Percentiles rank a stretch among this genome's conserved stretches.
These are phyloP conservation scores for Terana coerulea DNA, from an alignment of 768 basidiomycete species.

Conservation along the genomic window DNA sequence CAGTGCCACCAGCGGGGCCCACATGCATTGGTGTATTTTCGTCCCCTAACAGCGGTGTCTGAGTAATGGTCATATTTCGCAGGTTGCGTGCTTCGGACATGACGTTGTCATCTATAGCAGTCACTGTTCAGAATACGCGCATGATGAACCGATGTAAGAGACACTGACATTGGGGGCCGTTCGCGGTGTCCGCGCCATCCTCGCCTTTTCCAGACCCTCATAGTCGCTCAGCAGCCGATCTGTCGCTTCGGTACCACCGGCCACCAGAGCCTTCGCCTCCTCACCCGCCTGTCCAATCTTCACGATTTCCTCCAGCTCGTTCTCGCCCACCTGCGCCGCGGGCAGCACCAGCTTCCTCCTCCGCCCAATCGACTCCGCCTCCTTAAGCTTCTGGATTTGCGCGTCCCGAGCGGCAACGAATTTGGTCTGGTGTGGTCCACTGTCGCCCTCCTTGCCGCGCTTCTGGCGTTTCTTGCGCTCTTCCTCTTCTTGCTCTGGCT, in stretches of 20 bases:
- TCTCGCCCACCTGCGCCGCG: slow-evolving; percentile 88
- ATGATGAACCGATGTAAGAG: not conserved
- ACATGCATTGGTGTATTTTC: slow-evolving; percentile 94
- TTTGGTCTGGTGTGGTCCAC: slow-evolving; percentile 74
- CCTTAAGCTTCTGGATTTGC: slow-evolving; percentile 96
- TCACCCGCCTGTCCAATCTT: slow-evolving; percentile 96
- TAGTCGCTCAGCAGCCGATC: slow-evolving; percentile 90
- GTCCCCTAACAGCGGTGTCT: slow-evolving; percentile 94
- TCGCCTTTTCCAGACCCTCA: slow-evolving; percentile 81
- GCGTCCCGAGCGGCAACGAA: slow-evolving; percentile 97
- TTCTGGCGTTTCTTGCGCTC: slow-evolving; percentile 89
- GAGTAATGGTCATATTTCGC: slow-evolving; percentile 86
- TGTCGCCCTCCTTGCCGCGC: slow-evolving; percentile 66
- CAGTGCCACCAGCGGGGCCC: slow-evolving; percentile 73
- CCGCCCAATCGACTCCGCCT: slow-evolving; percentile 92
- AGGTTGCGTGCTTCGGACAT: slow-evolving; percentile 94
- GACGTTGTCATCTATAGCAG: slow-evolving; percentile 80
- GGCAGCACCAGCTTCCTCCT: slow-evolving; percentile 83
- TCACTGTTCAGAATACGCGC: slow-evolving; percentile 8
- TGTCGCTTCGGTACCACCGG: slow-evolving; percentile 78
- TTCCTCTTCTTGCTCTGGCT: slow-evolving; percentile 89
- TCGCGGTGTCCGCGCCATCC: slow-evolving; percentile 91
- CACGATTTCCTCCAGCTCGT: slow-evolving; percentile 95
- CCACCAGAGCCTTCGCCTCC: slow-evolving; percentile 81
- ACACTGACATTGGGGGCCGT: slow-evolving; percentile 94